Evolutionary conservation across 1,284 basidiomycete species (phyloP).

Genomic region (Entoloma clypeatum): DNA sequence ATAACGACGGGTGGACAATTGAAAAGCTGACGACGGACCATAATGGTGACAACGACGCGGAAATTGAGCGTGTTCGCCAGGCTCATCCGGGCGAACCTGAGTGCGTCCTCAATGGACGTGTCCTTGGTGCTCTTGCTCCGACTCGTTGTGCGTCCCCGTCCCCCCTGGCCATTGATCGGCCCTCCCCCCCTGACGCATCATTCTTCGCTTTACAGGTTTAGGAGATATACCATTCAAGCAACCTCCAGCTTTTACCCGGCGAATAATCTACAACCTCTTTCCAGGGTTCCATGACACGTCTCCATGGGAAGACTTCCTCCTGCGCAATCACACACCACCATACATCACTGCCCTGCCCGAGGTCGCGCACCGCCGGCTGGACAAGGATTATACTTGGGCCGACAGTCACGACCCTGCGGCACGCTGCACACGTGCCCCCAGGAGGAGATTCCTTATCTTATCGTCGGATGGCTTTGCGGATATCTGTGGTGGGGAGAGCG

Average conservation of each 20-base stretch:
- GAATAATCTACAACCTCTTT: slow-evolving; percentile 61
- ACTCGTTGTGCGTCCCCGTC: slow-evolving; percentile 52
- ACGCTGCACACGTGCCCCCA: no score
- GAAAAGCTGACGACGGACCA: slow-evolving; percentile 56
- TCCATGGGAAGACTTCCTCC: slow-evolving; percentile 62
- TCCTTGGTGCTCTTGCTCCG: slow-evolving; percentile 67
- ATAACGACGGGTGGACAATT: slow-evolving; percentile 48
- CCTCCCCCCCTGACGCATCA: slow-evolving; percentile 13
- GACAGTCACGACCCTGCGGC: no score
- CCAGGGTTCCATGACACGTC: slow-evolving; percentile 59
- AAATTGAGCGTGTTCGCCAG: slow-evolving; percentile 52
- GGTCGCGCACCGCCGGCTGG: slow-evolving; percentile 50
- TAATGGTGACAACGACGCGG: slow-evolving; percentile 58
- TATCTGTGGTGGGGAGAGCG: slow-evolving; percentile 45
- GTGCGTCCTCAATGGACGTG: slow-evolving; percentile 55
- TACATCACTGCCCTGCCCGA: slow-evolving; percentile 66
- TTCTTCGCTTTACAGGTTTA: slow-evolving; percentile 43
- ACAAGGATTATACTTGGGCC: slow-evolving; percentile 27
- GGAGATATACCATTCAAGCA: slow-evolving; percentile 72
- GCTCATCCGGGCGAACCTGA: slow-evolving; percentile 65
- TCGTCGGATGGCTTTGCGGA: slow-evolving; percentile 68
- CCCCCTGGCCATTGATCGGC: slow-evolving; percentile 9
- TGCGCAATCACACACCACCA: slow-evolving; percentile 59
- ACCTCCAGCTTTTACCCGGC: slow-evolving; percentile 62
- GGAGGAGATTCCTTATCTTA: slow-evolving; percentile 57